Evolutionary conservation across 1,284 basidiomycete species (phyloP).

Genomic region (Leccinum insolens): DNA sequence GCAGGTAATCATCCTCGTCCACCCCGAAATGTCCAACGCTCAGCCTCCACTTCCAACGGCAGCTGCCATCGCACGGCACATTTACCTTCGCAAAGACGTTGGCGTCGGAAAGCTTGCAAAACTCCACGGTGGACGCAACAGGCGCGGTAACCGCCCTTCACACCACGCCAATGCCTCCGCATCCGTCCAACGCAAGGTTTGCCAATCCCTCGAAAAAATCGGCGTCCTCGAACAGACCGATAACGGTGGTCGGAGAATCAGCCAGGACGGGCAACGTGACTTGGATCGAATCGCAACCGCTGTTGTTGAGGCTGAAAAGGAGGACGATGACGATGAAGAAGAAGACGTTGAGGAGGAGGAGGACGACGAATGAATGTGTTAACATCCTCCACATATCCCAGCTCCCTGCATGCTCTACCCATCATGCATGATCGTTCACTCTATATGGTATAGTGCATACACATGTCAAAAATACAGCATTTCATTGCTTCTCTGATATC

Average conservation of each 20-base stretch:
- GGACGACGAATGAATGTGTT: constrained; percentile 48
- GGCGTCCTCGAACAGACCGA: constrained; percentile 94
- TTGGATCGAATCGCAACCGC: constrained; percentile 99
- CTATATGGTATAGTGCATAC: constrained; percentile 49
- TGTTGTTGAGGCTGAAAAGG: constrained; percentile 86
- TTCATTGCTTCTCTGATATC: constrained; percentile 14
- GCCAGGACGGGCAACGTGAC: constrained; percentile 97
- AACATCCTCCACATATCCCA: constrained; percentile 23
- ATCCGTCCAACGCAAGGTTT: constrained; percentile 88
- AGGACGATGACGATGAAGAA: constrained; percentile 86
- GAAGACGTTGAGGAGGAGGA: constrained; percentile 82
- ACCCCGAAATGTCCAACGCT: constrained; percentile 26
- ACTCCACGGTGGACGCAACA: constrained; percentile 96
- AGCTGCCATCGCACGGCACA: constrained; percentile 98
- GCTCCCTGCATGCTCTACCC: constrained; percentile 23
- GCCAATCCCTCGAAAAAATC: constrained; percentile 98
- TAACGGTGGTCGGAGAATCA: constrained; percentile 95
- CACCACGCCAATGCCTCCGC: constrained; percentile 92
- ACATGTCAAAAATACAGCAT: constrained; percentile 35
- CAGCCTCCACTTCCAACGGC: constrained; percentile 1
- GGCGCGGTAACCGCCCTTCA: constrained; percentile 92
- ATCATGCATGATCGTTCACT: constrained; percentile 35
- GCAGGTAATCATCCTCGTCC: constrained; percentile 62
- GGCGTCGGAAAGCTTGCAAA: constrained; percentile 96
- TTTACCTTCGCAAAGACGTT: constrained; percentile 99